Conservation (phyloP, 768 basidiomycete genomes). For the Amanita subjunquillea region DNA sequence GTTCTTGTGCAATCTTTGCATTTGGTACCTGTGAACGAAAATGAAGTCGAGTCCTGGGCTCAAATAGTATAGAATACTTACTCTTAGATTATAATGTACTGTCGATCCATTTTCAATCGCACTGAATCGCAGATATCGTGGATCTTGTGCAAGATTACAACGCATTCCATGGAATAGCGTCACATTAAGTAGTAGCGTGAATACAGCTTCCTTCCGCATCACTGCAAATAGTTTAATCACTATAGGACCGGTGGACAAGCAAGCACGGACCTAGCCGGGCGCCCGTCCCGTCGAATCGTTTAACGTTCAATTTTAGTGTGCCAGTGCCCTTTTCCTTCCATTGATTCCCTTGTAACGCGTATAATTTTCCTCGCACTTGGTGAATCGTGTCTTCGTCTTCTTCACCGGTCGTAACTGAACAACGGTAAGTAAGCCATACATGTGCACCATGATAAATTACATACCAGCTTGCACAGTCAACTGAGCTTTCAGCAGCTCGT, state of each 20-base stretch:
- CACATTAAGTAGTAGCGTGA: slow-evolving; percentile 62
- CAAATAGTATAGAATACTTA: slow-evolving; percentile 23
- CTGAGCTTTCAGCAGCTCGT: slow-evolving; percentile 36
- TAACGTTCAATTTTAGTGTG: slow-evolving; percentile 59
- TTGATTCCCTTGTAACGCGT: slow-evolving; percentile 45
- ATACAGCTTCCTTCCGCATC: slow-evolving; percentile 82
- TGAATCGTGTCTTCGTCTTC: slow-evolving; percentile 73
- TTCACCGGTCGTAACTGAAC: slow-evolving; percentile 63
- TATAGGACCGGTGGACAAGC: not conserved
- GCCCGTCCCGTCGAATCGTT: slow-evolving; percentile 48
- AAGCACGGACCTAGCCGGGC: slow-evolving; percentile 52
- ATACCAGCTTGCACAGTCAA: slow-evolving; percentile 63
- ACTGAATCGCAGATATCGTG: slow-evolving; percentile 70
- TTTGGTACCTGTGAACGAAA: slow-evolving; percentile 39
- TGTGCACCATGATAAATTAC: slow-evolving; percentile 10
- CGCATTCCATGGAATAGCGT: slow-evolving; percentile 74
- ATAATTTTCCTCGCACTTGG: slow-evolving; percentile 73
- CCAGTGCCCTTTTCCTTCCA: slow-evolving; percentile 81
- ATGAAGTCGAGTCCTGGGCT: slow-evolving; percentile 2
- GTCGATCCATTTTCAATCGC: slow-evolving; percentile 51
- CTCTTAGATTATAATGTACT: slow-evolving; percentile 69
- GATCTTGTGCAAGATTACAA: slow-evolving; percentile 63
- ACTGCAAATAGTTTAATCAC: slow-evolving; percentile 29
- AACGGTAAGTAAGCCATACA: not conserved
- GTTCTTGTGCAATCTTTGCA: slow-evolving; percentile 61